Conservation (phyloP, 1,284 basidiomycete species). For the Marasmius oreades region DNA sequence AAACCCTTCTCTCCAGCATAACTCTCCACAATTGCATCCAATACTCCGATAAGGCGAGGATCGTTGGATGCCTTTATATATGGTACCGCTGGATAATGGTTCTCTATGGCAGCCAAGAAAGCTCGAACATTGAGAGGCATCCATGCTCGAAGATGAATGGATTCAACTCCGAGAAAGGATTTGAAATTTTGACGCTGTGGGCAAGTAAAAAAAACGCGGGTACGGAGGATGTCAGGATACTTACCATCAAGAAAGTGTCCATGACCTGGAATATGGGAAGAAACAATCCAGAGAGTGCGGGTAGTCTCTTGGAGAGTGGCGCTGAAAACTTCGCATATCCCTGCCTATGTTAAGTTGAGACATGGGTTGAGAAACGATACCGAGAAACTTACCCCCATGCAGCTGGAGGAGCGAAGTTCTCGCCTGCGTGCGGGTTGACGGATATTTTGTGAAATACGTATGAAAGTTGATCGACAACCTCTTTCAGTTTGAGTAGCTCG, state of each 20-base stretch:
- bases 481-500: slow-evolving; percentile 10
- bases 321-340: slow-evolving; percentile 15
- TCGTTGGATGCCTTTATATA: slow-evolving; percentile 11
- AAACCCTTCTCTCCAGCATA: slow-evolving; percentile 14
- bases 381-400: slow-evolving; percentile 5
- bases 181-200: slow-evolving; percentile 8
- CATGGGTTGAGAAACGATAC: not conserved
- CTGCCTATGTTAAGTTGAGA: not conserved
- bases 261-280: slow-evolving; percentile 12
- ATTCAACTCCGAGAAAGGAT: slow-evolving; percentile 14
- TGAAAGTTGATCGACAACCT: slow-evolving; percentile 13
- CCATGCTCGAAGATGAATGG: slow-evolving; percentile 14
- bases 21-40: slow-evolving; percentile 13
- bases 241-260: slow-evolving; percentile 8
- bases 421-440: slow-evolving; percentile 11
- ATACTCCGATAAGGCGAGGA: slow-evolving; percentile 7
- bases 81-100: slow-evolving; percentile 9
- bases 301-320: slow-evolving; percentile 10
- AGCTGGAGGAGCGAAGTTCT: slow-evolving; percentile 6
- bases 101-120: slow-evolving; percentile 13
- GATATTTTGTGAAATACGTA: slow-evolving; percentile 14
- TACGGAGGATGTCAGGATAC: not conserved
- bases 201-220: not conserved
- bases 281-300: slow-evolving; percentile 12
- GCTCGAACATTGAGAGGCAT: slow-evolving; percentile 13